phyloP scores from a whole-genome alignment of 179 eudicot species.

The Vitellaria paradoxa region DNA sequence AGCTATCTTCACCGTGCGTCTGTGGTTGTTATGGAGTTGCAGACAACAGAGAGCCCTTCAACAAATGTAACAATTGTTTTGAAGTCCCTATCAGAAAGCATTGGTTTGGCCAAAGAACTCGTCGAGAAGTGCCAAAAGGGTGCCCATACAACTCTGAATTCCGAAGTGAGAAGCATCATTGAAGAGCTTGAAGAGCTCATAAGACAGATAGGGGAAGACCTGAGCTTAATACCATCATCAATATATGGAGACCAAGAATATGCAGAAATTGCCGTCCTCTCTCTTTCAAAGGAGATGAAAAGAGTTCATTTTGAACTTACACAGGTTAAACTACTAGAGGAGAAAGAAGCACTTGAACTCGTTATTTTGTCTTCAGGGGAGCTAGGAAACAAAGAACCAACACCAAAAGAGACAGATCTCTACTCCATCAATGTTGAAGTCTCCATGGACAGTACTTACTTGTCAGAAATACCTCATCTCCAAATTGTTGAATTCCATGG shows the following conservation, averaged over 20 bases:
- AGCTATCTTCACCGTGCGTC: slow-evolving; percentile 60
- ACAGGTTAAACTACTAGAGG: slow-evolving; percentile 20
- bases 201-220: slow-evolving; percentile 52
- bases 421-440: slow-evolving; percentile 41
- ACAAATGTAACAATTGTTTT: slow-evolving; percentile 30
- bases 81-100: slow-evolving; percentile 39
- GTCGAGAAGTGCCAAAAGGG: slow-evolving; percentile 24
- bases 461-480: slow-evolving; percentile 29
- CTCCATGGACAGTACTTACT: slow-evolving; percentile 34
- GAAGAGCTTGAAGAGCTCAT: slow-evolving; percentile 52
- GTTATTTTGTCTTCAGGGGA: slow-evolving; percentile 11
- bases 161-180: slow-evolving; percentile 26
- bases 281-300: slow-evolving; percentile 68
- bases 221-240: slow-evolving; percentile 49
- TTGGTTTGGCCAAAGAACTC: slow-evolving; percentile 43
- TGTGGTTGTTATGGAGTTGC: slow-evolving; percentile 54
- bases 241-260: slow-evolving; percentile 39
- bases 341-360: slow-evolving; percentile 20
- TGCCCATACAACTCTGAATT: slow-evolving; percentile 18
- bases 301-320: slow-evolving; percentile 27
- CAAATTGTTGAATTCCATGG: slow-evolving; percentile 24
- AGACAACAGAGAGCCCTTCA: slow-evolving; percentile 29
- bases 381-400: slow-evolving; percentile 4
- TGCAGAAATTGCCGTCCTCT: slow-evolving; percentile 39
- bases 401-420: slow-evolving; percentile 50